Percentiles rank a stretch among this genome's conserved stretches.
Conservation (phyloP, 768 basidiomycete species). For the Cystofilobasidium capitatum region DNA sequence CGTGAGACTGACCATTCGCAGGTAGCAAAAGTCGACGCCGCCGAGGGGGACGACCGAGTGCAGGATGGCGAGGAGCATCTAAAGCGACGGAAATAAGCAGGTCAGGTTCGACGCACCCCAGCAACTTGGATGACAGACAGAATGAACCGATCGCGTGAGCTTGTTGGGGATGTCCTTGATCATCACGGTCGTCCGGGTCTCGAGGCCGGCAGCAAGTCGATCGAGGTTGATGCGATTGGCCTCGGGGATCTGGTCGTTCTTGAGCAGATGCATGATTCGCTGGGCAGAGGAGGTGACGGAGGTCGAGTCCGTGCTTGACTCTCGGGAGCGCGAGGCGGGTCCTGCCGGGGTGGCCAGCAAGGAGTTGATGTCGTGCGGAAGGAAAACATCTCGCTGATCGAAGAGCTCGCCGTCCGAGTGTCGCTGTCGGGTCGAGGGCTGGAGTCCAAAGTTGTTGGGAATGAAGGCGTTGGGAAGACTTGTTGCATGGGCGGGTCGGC, state of each 20-base stretch:
- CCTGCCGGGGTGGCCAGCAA: too few relatives aligned
- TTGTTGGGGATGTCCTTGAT: conserved; percentile 16
- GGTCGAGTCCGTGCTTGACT: too few relatives aligned
- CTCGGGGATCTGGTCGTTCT: background rate
- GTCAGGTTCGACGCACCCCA: background rate
- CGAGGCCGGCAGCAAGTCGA: background rate
- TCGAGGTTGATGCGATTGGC: conserved; percentile 8
- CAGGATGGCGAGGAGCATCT: conserved; percentile 13
- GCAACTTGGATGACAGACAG: background rate
- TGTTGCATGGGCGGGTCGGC: too few relatives aligned
- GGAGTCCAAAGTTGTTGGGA: too few relatives aligned
- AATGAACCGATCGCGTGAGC: conserved; percentile 6
- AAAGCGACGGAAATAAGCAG: background rate
- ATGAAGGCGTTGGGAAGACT: too few relatives aligned
- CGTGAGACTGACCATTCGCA: background rate
- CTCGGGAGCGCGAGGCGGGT: too few relatives aligned
- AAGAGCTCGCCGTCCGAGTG: too few relatives aligned
- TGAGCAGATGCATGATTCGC: background rate
- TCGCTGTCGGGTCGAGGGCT: too few relatives aligned
- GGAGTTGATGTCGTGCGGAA: too few relatives aligned
- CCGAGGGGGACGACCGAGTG: conserved; percentile 1
- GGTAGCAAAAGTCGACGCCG: conserved; percentile 7
- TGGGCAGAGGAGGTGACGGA: too few relatives aligned
- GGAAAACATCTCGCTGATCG: too few relatives aligned
- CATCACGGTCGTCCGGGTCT: conserved; percentile 18